phyloP scores from a whole-genome alignment of 768 basidiomycete species.

The Calocybe indica region DNA sequence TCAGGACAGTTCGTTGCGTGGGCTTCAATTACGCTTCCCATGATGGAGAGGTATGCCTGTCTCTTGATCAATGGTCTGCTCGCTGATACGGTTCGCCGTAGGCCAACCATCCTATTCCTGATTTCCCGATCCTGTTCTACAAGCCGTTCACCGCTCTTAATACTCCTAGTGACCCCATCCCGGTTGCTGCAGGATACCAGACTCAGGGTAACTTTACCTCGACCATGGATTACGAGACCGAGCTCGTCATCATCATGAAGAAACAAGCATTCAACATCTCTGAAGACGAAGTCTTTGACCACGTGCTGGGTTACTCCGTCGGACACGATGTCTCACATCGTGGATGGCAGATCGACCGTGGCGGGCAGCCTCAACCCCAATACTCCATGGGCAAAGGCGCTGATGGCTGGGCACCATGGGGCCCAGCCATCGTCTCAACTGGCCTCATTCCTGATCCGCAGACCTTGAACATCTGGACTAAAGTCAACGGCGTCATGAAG shows the following conservation, averaged over 20 bases:
- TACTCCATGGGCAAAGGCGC: constrained; percentile 36
- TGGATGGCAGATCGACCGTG: constrained; percentile 36
- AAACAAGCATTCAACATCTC: constrained; percentile 34
- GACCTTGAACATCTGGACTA: constrained; percentile 28
- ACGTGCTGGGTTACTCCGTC: constrained; percentile 31
- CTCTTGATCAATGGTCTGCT: not conserved
- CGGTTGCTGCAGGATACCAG: constrained; percentile 29
- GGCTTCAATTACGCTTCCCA: constrained; percentile 24
- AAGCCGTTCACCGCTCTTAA: constrained; percentile 31
- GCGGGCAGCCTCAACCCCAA: constrained; percentile 32
- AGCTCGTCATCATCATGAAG: constrained; percentile 34
- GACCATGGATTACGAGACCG: constrained; percentile 34
- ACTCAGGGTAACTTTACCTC: constrained; percentile 30
- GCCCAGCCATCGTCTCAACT: constrained; percentile 30
- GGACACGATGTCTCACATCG: constrained; percentile 35
- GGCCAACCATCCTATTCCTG: constrained; percentile 27
- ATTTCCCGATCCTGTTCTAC: constrained; percentile 30
- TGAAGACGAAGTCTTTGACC: constrained; percentile 33
- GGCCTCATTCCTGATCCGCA: constrained; percentile 30
- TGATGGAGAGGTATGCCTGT: constrained; percentile 12
- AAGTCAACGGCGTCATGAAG: constrained; percentile 29
- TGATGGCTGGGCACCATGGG: constrained; percentile 36
- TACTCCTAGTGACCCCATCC: constrained; percentile 28
- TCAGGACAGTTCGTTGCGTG: constrained; percentile 21
- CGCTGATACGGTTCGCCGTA: constrained; percentile 9